Conservation (phyloP, 2,329 filamentous ascomycete genomes). For the Diaporthe destruens region DNA sequence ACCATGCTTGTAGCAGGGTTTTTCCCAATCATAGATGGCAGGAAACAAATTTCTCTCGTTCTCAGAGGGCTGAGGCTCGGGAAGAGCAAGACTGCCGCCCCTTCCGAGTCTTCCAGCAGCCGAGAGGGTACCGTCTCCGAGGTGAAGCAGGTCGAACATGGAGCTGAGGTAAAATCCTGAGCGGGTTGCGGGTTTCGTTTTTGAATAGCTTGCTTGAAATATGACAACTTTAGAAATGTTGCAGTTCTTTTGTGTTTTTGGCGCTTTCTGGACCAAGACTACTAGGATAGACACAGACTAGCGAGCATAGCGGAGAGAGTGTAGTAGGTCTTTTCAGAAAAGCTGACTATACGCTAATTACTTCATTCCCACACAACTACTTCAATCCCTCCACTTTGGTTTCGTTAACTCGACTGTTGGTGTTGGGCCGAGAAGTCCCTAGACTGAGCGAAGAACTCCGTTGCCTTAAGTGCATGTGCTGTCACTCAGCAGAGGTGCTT, state of each 20-base stretch:
- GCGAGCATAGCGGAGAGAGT: not conserved
- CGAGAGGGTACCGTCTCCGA: conserved; percentile 15
- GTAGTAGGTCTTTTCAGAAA: not conserved
- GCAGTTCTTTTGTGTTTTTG: too few species aligned
- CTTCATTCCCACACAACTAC: too few species aligned
- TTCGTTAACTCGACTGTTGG: too few species aligned
- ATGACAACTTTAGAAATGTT: not conserved
- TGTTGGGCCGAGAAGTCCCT: too few species aligned
- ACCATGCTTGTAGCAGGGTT: conserved; percentile 63
- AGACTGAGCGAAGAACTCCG: too few species aligned
- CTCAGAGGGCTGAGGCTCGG: not conserved
- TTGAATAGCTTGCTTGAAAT: not conserved
- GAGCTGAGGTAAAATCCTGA: not conserved
- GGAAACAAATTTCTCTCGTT: conserved; percentile 48
- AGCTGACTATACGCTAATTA: too few species aligned
- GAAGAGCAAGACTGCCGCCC: not conserved
- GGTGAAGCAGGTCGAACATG: not conserved
- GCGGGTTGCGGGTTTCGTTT: not conserved
- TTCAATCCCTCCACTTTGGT: too few species aligned
- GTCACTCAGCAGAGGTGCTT: too few species aligned
- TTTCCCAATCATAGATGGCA: conserved; percentile 63
- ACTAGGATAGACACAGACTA: not conserved
- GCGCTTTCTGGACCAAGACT: not conserved
- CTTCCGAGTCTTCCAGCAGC: conserved; percentile 7
- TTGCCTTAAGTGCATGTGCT: too few species aligned